Conservation (phyloP, 257 asterid genomes). For the Mitragyna speciosa region DNA sequence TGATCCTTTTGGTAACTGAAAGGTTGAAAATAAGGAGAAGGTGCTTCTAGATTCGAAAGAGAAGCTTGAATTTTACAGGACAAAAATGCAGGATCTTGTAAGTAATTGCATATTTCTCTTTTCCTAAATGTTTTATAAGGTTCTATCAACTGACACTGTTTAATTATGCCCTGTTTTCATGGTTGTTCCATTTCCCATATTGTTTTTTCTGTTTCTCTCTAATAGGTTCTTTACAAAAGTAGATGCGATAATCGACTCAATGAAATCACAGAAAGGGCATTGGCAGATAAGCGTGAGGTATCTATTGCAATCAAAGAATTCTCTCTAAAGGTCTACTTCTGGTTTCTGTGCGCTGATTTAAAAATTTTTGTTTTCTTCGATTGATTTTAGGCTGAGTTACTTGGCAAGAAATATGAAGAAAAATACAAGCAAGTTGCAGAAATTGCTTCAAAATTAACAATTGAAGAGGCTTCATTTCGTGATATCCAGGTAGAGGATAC, state of each 20-base stretch:
- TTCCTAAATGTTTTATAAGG: constrained; percentile 4
- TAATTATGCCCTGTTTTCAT: constrained; percentile 5
- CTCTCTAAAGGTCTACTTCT: neutral
- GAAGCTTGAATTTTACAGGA: constrained; percentile 89
- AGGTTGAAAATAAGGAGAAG: constrained; percentile 78
- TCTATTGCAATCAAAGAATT: constrained; percentile 2
- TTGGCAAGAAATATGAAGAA: constrained; percentile 91
- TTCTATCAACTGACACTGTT: neutral
- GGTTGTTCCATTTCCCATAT: constrained; percentile 6
- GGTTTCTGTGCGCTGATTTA: constrained; percentile 13
- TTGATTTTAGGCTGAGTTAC: constrained; percentile 70
- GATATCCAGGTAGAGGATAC: constrained; percentile 63
- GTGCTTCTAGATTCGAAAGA: constrained; percentile 84
- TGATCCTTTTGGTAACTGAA: constrained; percentile 31
- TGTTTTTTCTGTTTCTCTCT: constrained; percentile 24
- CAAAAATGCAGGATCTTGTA: constrained; percentile 99
- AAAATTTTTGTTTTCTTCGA: constrained; percentile 8
- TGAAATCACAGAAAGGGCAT: constrained; percentile 95
- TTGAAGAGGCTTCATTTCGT: constrained; percentile 95
- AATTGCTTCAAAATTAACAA: constrained; percentile 85
- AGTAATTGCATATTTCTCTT: constrained; percentile 33
- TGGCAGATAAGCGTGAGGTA: constrained; percentile 94
- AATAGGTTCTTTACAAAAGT: constrained; percentile 92
- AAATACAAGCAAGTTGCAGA: constrained; percentile 91
- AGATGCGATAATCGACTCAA: constrained; percentile 97